Evolutionary conservation across 2,329 filamentous ascomycete species (phyloP), one percentile per base, ranked within the genome.

Genomic region (Ophiocordyceps unilateralis): DNA sequence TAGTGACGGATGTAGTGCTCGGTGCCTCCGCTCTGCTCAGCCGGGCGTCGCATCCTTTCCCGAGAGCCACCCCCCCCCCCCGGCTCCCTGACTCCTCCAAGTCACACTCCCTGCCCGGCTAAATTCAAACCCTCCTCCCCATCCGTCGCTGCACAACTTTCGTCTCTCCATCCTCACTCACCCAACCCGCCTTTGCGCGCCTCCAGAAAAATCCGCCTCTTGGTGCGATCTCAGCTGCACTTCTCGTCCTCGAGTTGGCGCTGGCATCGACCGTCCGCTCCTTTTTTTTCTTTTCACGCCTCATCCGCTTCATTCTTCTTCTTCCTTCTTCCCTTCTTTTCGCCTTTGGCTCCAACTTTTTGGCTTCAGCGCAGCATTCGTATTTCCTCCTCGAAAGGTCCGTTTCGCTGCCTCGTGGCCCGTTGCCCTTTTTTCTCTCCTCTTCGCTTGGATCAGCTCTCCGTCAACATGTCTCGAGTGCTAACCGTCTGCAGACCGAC

Each of bases 181-280:
- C 37, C 43, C 37, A 44, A 24, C 23, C 38, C 43, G 38, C 44
- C 43, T 37, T 41, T 21, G 39, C 46, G 44, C 46, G 45, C 47
- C 42, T 43, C 39, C 34, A 47, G 37, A 39, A 39, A 22, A 43
- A 40, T 44, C n/a, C 48, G 43, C 47, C 47, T 45, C 43, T 40
- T 74, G 71, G 72, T 66, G 61, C 71, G 66, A 71, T 72, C 70
- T 71, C 70, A 66, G 69, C 57, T 58, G 68, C 67, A 64, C 57
- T 63, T 65, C 64, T 65, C 51, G 54, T 59, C 58, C 32, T 46
- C 51, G 59, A 61, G 66, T 66, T 70, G 65, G 60, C 63, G 60
- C 70, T 76, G 72, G 71, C 70, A 61, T 73, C 62, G 69, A 57
- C 71, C 70, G 71, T 75, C 71, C 71, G 64, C 69, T 75, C 71